Base-by-base conservation (phyloP, 768 basidiomycete species). In the Polyporus arcularius region DNA sequence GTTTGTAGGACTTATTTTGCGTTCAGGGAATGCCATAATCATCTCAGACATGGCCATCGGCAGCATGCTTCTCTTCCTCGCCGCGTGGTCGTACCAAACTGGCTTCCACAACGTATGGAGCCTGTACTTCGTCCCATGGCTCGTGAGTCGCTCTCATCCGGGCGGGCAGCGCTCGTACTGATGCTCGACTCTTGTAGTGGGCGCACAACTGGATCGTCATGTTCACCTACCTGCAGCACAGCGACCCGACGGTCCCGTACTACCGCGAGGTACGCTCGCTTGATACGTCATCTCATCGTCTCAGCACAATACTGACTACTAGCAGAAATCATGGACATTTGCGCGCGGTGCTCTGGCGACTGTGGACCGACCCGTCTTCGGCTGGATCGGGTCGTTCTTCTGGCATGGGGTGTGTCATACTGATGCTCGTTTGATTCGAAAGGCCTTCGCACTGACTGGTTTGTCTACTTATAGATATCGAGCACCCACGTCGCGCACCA, bases 91-190 rank as follows among this genome's bases (percentile, higher is more conserved):
- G 0, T 70, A 71, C 35, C 58, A 39, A 6, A 66, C 65, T 12
- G 74, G 80, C 16, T 77, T 71, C 69, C 51, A 61, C 4, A 67
- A 70, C 31, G 67, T 78, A 3, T 74, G 73, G 66, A 72, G 69
- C 26, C 72, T 80, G 48, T 84, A 84, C 69, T 66, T 82, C 50
- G 62, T 79, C 10, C 82, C 82, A 9, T 84, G 80, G 81, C 73
- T 84, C 30, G 82, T 82, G 61, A 49, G 73, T 69, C 15, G 10
- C 30, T 7, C 11, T 12, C 31, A n/a, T 6, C 38, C 14, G 31
- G 18, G 28, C 55, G 21, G 10, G 26, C 14, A 26, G 21, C 14
- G 21, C 21, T 55, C 14, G 42, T 26, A 26, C 41, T 42, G 21
- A 62, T 49, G 31, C 47, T 38, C 48, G 2, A 39, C 35, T 2